A percentile compares a stretch with the other conserved stretches of the same genome.
Evolutionary conservation across 106 monocot species (phyloP).

Genomic region (Agapanthus africanus): DNA sequence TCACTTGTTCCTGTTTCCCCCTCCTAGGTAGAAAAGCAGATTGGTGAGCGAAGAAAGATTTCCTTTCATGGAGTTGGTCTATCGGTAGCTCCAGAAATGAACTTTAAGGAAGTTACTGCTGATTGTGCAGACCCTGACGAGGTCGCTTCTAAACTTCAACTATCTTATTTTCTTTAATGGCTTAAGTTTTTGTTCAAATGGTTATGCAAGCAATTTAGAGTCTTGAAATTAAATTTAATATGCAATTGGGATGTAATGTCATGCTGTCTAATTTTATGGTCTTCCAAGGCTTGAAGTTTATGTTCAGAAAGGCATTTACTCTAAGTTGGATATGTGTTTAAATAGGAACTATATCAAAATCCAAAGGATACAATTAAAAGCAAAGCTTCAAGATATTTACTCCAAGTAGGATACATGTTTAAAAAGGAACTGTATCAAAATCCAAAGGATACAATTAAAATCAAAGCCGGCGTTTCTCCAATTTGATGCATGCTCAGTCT

Average conservation of each 20-base stretch:
- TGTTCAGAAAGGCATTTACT: neutral
- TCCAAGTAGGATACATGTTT: neutral
- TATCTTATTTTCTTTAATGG: too few species aligned
- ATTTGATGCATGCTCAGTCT: neutral
- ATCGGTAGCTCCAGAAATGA: slow-evolving; percentile 56
- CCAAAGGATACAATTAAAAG: neutral
- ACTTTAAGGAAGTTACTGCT: slow-evolving; percentile 30
- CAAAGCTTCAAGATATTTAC: neutral
- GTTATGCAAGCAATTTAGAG: too few species aligned
- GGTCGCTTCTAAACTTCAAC: too few species aligned
- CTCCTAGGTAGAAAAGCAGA: slow-evolving; percentile 87
- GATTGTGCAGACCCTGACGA: slow-evolving; percentile 38
- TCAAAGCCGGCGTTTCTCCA: too few species aligned
- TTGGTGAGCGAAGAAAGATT: slow-evolving; percentile 80
- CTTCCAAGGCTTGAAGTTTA: neutral
- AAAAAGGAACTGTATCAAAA: neutral
- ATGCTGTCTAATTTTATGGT: neutral
- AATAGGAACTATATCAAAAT: neutral
- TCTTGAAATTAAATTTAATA: too few species aligned
- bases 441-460: neutral
- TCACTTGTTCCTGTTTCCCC: neutral
- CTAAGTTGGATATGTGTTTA: neutral
- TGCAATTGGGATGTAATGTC: neutral
- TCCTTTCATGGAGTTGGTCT: slow-evolving; percentile 83
- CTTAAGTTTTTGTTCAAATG: too few species aligned